phyloP scores from a whole-genome alignment of 805 yeast species.

The Cyberlindnera amylophila region DNA sequence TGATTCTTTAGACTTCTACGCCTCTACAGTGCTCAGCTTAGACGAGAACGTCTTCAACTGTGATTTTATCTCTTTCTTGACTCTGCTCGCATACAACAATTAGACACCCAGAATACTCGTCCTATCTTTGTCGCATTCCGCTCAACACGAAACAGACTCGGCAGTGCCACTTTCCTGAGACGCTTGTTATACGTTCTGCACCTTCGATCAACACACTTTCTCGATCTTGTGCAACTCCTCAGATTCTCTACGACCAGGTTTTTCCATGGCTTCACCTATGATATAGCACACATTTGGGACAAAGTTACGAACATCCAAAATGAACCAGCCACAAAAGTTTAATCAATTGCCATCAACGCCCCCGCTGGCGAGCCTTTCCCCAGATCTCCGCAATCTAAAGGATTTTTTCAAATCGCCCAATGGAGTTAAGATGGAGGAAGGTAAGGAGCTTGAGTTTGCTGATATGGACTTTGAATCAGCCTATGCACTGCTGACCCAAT shows the following conservation, averaged over 20 bases:
- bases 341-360: conserved; percentile 15
- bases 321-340: conserved; percentile 13
- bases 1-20: neutral
- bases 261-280: neutral
- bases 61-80: no score
- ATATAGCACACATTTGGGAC: neutral
- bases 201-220: no score
- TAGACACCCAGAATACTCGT: no score
- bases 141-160: no score
- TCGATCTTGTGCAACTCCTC: no score
- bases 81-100: no score
- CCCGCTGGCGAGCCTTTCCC: conserved; percentile 12
- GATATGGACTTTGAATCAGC: conserved; percentile 30
- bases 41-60: no score
- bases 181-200: no score
- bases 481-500: conserved; percentile 25
- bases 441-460: conserved; percentile 8
- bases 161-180: no score
- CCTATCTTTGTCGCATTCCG: no score
- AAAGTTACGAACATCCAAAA: neutral
- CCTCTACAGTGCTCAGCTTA: neutral
- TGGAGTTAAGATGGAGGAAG: conserved; percentile 1
- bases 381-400: conserved; percentile 11
- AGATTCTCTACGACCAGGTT: no score
- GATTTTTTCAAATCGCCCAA: conserved; percentile 12